Base-by-base conservation (phyloP, 768 basidiomycete species). In the Podaxis sp. region DNA sequence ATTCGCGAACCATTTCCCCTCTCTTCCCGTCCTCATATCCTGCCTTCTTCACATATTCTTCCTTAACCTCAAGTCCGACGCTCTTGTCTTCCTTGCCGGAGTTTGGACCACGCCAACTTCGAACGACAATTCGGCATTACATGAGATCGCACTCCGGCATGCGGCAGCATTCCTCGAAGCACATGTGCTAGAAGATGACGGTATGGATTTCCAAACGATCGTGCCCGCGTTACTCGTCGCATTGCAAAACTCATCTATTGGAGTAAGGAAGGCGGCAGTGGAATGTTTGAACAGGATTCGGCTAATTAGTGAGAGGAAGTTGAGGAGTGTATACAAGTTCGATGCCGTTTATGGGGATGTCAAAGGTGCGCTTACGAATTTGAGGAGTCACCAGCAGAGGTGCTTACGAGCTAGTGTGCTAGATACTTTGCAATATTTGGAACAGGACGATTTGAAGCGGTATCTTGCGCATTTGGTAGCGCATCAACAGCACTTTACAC, bases 101-200 rank as follows among this genome's bases (percentile, higher is more conserved):
- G 68, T 90, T 25, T 92, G 90, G 82, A 76, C 76, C 16, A 21
- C 38, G 3, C 21, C 57, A 2, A 66, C 69, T 0, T 63, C 69
- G 9, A 55, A 67, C 13, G 63, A 72, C 21, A 66, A 69, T 14
- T 63, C 67, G 7, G 67, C 63, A 35, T 62, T 72, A 2, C 78
- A 73, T 59, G 73, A 80, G 2, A 78, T 85, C 1, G 87, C 93
- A 0, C 75, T 98, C 7, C 75, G 81, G 4, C 94, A 98, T 69
- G 86, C 87, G 18, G 77, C 82, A 2, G 91, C 93, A 0, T 95
- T 95, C 72, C 71, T 98, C 11, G 80, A 86, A 50, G 92, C 95
- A 0, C 87, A 93, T 71, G 69, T 79, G 1, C 67, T 76, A 1
- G 75, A 81, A 50, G 73, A 79, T 44, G 77, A 79, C 38, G 76